Evolutionary conservation across 495 filamentous ascomycete species (phyloP), one percentile per base, ranked within the genome.

Genomic region (Pyronema domesticum): DNA sequence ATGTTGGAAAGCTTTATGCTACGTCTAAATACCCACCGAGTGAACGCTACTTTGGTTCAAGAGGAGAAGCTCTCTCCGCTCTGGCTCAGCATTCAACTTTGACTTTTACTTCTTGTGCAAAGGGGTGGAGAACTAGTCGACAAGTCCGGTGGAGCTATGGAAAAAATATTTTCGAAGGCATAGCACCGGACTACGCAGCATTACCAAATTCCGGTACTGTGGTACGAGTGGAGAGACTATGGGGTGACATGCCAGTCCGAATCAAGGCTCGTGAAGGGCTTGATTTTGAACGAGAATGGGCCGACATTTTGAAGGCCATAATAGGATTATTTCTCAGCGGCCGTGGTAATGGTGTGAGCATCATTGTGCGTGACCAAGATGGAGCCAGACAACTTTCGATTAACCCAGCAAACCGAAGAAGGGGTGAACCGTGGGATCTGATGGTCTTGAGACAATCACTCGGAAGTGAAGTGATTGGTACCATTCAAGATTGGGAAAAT

Each of bases 241-340:
- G 95, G 68, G 91, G 89, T 1, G 88, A 86, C 47, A 88, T 98
- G 81, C 91, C 91, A 1, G 91, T 98, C 9, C 82, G 93, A n/a
- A 81, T 95, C 17, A 94, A 91, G 68, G 65, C 46, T 58, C 70
- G 10, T 67, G 53, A 60, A 34, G 40, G 51, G 1, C 55, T 49
- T 40, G 62, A 65, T n/a, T 55, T 78, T 2, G 82, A 88, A 33
- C 75, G 75, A 52, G 75, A 83, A 50, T 89, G 86, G 81, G 78
- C 85, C 11, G 67, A 70, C 1, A 68, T 95, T 19, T 77, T 74
- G 59, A 74, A 71, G 42, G 60, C 65, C 2, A 60, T 86, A 8
- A 73, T 80, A 14, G 76, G 78, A 3, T 59, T 94, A 1, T 63
- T 91, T 30, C 69, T 95, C 30, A 74, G 83, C 1, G 86, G 82